phyloP scores from a whole-genome alignment of 805 yeast genomes.

The Kazachstania bromeliacearum region DNA sequence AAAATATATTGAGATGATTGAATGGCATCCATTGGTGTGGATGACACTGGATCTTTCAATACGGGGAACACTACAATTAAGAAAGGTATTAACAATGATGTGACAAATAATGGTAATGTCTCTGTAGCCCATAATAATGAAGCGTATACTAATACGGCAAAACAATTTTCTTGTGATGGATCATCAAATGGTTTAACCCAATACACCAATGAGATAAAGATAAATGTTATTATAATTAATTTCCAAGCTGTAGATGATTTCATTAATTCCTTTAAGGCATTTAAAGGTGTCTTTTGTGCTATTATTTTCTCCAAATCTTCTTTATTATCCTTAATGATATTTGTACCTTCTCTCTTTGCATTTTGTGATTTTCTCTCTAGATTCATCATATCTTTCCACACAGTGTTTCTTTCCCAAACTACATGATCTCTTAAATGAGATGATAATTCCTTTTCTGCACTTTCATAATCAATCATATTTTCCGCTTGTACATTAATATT shows the following conservation, averaged over 20 bases:
- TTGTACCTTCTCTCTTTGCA: slow-evolving; percentile 38
- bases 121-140: slow-evolving; percentile 87
- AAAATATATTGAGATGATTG: slow-evolving; percentile 65
- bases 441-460: slow-evolving; percentile 42
- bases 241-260: slow-evolving; percentile 26
- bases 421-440: slow-evolving; percentile 77
- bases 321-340: neutral
- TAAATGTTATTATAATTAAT: slow-evolving; percentile 36
- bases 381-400: slow-evolving; percentile 94
- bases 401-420: slow-evolving; percentile 95
- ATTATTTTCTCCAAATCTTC: slow-evolving; percentile 8
- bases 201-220: slow-evolving; percentile 36
- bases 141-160: slow-evolving; percentile 72
- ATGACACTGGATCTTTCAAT: slow-evolving; percentile 44
- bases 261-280: slow-evolving; percentile 7
- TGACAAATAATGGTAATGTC: slow-evolving; percentile 81
- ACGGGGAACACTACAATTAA: slow-evolving; percentile 67
- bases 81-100: slow-evolving; percentile 76
- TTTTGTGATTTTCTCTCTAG: slow-evolving; percentile 80
- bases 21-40: slow-evolving; percentile 44
- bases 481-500: neutral
- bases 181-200: slow-evolving; percentile 38
- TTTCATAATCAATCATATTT: slow-evolving; percentile 4
- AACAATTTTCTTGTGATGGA: slow-evolving; percentile 62
- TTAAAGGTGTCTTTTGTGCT: slow-evolving; percentile 13